A percentile compares a stretch with the other conserved stretches of the same genome.
These are phyloP conservation scores for Yamadazyma sp. DNA, from an alignment of 1,139 yeast species.

Conservation along the genomic window DNA sequence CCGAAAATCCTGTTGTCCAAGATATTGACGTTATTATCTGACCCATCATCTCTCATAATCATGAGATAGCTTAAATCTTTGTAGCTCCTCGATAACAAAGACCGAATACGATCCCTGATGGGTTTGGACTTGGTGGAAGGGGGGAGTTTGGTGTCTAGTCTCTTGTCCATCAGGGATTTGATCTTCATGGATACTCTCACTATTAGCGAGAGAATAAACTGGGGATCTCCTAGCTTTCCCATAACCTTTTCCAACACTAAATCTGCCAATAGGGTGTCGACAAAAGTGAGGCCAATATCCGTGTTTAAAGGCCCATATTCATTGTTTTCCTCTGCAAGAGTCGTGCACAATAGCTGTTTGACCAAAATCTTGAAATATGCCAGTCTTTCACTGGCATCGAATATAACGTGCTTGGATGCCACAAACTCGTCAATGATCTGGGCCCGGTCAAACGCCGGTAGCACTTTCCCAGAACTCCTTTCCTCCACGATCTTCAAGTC, in stretches of 20 bases:
- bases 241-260: conserved; percentile 32
- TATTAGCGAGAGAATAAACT: conserved; percentile 24
- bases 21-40: conserved; percentile 3
- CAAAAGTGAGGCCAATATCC: conserved; percentile 28
- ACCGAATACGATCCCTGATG: conserved; percentile 9
- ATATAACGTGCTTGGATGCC: conserved; percentile 19
- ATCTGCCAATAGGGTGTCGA: conserved; percentile 33
- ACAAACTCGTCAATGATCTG: conserved; percentile 17
- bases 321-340: conserved; percentile 15
- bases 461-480: conserved; percentile 9
- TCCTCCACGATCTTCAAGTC: conserved; percentile 19
- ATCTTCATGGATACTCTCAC: conserved; percentile 8
- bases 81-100: conserved; percentile 11
- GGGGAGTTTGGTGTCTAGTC: conserved; percentile 1
- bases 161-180: background rate
- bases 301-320: conserved; percentile 21
- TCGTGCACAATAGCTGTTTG: conserved; percentile 20
- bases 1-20: conserved; percentile 22
- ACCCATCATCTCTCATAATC: conserved; percentile 10
- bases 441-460: conserved; percentile 1
- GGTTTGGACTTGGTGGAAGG: conserved; percentile 2
- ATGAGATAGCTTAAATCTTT: conserved; percentile 16
- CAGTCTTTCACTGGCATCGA: conserved; percentile 12
- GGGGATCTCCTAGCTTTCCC: conserved; percentile 29
- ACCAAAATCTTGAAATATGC: conserved; percentile 28